Percentiles rank a stretch among this genome's conserved stretches.
phyloP scores from a whole-genome alignment of 2,329 filamentous ascomycete species.

The Podosphaera xanthii region DNA sequence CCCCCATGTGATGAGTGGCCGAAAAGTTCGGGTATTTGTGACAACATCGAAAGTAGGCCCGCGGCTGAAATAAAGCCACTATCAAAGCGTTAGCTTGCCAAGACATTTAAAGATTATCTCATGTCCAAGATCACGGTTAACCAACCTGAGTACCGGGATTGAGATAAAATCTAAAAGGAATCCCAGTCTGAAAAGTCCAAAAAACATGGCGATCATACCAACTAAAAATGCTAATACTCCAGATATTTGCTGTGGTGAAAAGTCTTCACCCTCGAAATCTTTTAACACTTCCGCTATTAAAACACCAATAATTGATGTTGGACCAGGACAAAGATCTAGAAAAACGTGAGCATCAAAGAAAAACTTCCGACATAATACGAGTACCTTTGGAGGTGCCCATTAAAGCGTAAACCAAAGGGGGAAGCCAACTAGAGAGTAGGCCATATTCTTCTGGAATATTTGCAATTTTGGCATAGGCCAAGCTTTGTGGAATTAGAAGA shows the following conservation, averaged over 20 bases:
- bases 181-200: slow-evolving; percentile 38
- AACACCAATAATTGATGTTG: slow-evolving; percentile 41
- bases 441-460: slow-evolving; percentile 38
- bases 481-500: slow-evolving; percentile 35
- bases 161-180: slow-evolving; percentile 46
- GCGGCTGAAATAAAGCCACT: slow-evolving; percentile 41
- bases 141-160: slow-evolving; percentile 30
- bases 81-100: background rate
- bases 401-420: slow-evolving; percentile 31
- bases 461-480: slow-evolving; percentile 39
- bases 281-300: slow-evolving; percentile 38
- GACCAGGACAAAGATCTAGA: slow-evolving; percentile 19
- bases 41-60: slow-evolving; percentile 40
- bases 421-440: slow-evolving; percentile 35
- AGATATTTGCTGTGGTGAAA: slow-evolving; percentile 29
- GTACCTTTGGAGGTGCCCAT: slow-evolving; percentile 38
- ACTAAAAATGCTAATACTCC: slow-evolving; percentile 31
- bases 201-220: slow-evolving; percentile 34
- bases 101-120: too few species aligned
- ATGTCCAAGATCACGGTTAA: background rate
- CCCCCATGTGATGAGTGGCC: slow-evolving; percentile 22
- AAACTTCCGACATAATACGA: background rate
- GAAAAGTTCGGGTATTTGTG: slow-evolving; percentile 26
- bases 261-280: slow-evolving; percentile 23
- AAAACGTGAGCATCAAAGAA: too few species aligned